Evolutionary conservation across 306 rosid genomes (phyloP), one percentile per base, ranked within the genome.

Genomic region (Vigna mungo): DNA sequence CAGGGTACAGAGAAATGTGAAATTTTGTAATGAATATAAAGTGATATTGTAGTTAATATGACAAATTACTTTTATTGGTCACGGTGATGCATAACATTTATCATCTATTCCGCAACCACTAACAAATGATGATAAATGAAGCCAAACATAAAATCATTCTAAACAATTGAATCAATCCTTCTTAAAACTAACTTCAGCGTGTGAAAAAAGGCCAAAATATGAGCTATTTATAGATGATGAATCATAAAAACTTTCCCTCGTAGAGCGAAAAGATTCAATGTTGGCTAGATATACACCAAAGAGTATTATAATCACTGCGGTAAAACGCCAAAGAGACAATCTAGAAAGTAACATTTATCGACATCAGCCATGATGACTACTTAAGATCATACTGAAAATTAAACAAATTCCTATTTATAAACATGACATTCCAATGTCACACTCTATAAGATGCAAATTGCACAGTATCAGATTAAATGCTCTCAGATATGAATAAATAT

Each of bases 121-220:
- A n/a, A 63, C 74, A 76, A 53, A 81, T 60, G 77, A 14, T 59
- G 18, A 63, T 55, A 32, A 44, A 54, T 44, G 63, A 63, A 46
- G 17, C 61, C 71, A 49, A 12, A 37, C 17, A 68, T 51, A 47
- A 77, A 61, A 72, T 59, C 58, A 78, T 82, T 76, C 62, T 32
- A 61, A 53, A 65, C 12, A 43, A n/a, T 13, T 9, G 23, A 6
- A 23, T 48, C 56, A 63, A 56, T 58, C 51, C 79, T 55, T 78
- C 66, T 30, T 32, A 63, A 51, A 55, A 68, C 39, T n/a, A 72
- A 59, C 69, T 36, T 32, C 39, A 46, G 52, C 18, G 55, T 11
- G 60, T 8, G 46, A 74, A 65, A 43, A 9, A 54, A 39, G 73
- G 7, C 27, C 41, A 55, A 72, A 77, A 68, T 61, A 52, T 48